These are phyloP conservation scores for Sequoia sempervirens DNA, from an alignment of 75 land plant species.

Conservation along the genomic window DNA sequence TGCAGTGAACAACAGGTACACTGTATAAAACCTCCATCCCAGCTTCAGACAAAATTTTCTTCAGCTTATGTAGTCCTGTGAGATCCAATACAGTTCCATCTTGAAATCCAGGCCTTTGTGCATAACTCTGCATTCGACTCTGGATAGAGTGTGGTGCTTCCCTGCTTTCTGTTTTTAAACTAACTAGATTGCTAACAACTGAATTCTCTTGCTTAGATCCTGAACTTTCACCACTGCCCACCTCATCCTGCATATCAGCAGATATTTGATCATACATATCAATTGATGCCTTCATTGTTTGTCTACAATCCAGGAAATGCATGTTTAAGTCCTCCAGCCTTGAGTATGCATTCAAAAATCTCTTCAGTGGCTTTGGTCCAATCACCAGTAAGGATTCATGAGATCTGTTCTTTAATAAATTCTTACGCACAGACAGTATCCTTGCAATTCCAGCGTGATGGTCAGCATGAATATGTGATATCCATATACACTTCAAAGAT, in stretches of 20 bases:
- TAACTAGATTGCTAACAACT: constrained; percentile 20
- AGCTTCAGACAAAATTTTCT: constrained; percentile 44
- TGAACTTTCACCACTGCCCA: constrained; percentile 11
- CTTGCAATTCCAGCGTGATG: constrained; percentile 97
- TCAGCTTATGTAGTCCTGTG: constrained; percentile 47
- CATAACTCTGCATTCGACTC: constrained; percentile 61
- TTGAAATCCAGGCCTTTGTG: constrained; percentile 54
- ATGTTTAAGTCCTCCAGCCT: constrained; percentile 79
- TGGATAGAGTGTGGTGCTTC: not conserved
- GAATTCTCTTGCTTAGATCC: constrained; percentile 5
- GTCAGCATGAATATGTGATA: constrained; percentile 99
- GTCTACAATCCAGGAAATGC: constrained; percentile 84
- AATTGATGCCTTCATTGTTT: constrained; percentile 52
- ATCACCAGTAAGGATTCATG: constrained; percentile 80
- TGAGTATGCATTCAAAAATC: constrained; percentile 81
- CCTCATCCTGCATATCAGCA: constrained; percentile 1
- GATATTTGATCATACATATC: constrained; percentile 22
- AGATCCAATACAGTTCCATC: constrained; percentile 26
- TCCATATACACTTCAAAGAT: constrained; percentile 78
- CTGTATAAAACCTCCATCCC: constrained; percentile 71
- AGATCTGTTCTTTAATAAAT: constrained; percentile 42
- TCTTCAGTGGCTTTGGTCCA: constrained; percentile 80
- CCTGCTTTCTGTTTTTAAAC: constrained; percentile 3
- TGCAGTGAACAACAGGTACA: constrained; percentile 89
- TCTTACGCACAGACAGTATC: constrained; percentile 63